Percentiles rank a stretch among this genome's conserved stretches.
These are phyloP conservation scores for Metarhizium robertsii DNA, from an alignment of 2,329 filamentous ascomycete genomes.

Conservation along the genomic window DNA sequence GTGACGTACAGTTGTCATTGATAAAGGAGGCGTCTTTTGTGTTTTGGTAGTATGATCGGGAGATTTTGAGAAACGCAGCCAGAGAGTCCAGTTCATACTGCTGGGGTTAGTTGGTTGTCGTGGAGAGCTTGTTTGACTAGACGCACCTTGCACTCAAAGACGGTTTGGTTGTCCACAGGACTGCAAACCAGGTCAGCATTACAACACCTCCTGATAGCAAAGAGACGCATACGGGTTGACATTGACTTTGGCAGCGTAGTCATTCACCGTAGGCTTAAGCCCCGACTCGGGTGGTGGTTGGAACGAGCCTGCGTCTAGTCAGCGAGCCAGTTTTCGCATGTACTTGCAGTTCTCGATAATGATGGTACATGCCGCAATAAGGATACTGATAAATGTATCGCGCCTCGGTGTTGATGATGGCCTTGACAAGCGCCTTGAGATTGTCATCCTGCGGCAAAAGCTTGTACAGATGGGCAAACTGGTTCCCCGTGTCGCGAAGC, in stretches of 20 bases:
- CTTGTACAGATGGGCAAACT: conserved; percentile 59
- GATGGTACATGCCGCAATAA: conserved; percentile 47
- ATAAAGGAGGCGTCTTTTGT: conserved; percentile 64
- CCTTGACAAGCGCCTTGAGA: conserved; percentile 58
- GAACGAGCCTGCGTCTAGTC: conserved; percentile 56
- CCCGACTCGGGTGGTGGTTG: conserved; percentile 73
- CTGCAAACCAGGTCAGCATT: conserved; percentile 4
- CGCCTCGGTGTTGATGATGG: conserved; percentile 62
- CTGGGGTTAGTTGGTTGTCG: conserved; percentile 28
- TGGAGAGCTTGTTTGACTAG: neutral
- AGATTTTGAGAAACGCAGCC: conserved; percentile 74
- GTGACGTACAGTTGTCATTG: conserved; percentile 16
- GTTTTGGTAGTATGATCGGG: conserved; percentile 64
- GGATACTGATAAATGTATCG: conserved; percentile 60
- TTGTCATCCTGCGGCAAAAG: conserved; percentile 47
- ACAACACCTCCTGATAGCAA: neutral
- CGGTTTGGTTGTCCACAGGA: conserved; percentile 15
- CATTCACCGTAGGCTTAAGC: conserved; percentile 15
- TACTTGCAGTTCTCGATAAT: no score
- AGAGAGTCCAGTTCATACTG: conserved; percentile 89
- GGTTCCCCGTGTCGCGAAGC: conserved; percentile 74
- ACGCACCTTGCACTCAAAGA: conserved; percentile 19
- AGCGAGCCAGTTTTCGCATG: neutral
- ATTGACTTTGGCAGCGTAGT: conserved; percentile 12
- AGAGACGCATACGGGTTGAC: conserved; percentile 15